Percentiles rank a stretch among this genome's conserved stretches.
Conservation (phyloP, 768 basidiomycete species). For the Calocera cornea region DNA sequence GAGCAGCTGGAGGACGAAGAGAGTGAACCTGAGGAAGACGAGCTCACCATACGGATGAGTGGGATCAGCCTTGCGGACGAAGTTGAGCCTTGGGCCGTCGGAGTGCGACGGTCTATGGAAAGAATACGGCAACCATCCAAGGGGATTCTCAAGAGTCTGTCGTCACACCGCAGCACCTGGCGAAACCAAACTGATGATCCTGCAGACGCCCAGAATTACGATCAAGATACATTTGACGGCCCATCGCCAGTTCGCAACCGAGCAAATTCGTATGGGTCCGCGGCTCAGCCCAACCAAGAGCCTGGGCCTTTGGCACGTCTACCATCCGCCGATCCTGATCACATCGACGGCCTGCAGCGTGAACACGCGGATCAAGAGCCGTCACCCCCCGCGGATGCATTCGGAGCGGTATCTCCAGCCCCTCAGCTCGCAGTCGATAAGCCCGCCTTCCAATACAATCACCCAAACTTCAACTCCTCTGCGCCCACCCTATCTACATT, state of each 20-base stretch:
- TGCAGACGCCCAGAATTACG: constrained; percentile 54
- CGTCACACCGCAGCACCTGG: neutral
- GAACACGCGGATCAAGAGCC: constrained; percentile 16
- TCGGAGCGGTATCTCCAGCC: constrained; percentile 13
- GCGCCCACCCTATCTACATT: constrained; percentile 65
- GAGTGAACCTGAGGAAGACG: constrained; percentile 36
- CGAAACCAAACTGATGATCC: constrained; percentile 7
- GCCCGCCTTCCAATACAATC: constrained; percentile 44
- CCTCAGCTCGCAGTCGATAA: constrained; percentile 8
- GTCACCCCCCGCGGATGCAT: constrained; percentile 15
- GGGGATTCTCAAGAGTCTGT: constrained; percentile 83
- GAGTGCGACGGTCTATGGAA: constrained; percentile 61
- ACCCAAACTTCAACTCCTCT: constrained; percentile 75
- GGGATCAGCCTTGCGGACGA: constrained; percentile 28
- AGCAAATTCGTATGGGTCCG: constrained; percentile 69
- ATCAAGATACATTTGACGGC: constrained; percentile 43
- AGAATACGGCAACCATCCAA: constrained; percentile 48
- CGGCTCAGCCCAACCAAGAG: constrained; percentile 38
- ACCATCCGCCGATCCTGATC: constrained; percentile 70
- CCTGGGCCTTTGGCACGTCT: constrained; percentile 69
- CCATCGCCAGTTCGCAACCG: constrained; percentile 34
- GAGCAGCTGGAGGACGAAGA: constrained; percentile 41
- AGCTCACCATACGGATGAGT: constrained; percentile 19
- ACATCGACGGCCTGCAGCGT: constrained; percentile 70
- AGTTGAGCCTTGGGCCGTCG: constrained; percentile 64